Evolutionary conservation across 441 rosid species (phyloP), one percentile per base, ranked within the genome.

Genomic region (Melastoma candidum): DNA sequence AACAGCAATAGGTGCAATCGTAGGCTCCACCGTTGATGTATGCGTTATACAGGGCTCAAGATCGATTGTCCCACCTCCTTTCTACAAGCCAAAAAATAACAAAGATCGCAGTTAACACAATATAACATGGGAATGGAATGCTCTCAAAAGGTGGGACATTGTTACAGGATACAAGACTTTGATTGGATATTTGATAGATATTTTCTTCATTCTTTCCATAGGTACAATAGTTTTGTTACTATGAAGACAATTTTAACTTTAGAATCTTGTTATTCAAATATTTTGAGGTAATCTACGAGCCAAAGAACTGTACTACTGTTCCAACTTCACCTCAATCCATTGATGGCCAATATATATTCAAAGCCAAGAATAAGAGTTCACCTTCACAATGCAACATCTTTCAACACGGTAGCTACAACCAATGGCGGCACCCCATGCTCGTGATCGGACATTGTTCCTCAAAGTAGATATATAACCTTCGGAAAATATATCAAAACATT

Each of bases 341-440:
- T 29, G 3, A 32, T 32, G 8, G 41, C 41, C 8, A 8, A 4
- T 17, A 17, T 17, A 17, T 17, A 17, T 17, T 17, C 22, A 32
- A 32, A 2, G 41, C 41, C 25, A 1, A 44, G 53, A 48, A 58
- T 59, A 6, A n/a, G 57, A 51, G 53, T 68, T 66, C 63, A 94
- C 97, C 99, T 94, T 90, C 68, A 90, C 77, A 69, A 94, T 87
- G 84, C 87, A 94, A 82, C 99, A 94, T 56, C 84, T 75, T 71
- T 94, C 95, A 61, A 94, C 87, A 60, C 80, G 82, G 76, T 84
- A 94, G 65, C 99, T 94, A 71, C 97, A 94, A 51, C 93, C 90
- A 54, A 90, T 94, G 69, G 96, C 99, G 65, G 96, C 96, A 69
- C 99, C 97, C 99, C 99, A 94, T 13, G 97, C 95, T 68, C 99